Evolutionary conservation across 2,329 filamentous ascomycete species (phyloP).

Genomic region (Neurospora crassa): DNA sequence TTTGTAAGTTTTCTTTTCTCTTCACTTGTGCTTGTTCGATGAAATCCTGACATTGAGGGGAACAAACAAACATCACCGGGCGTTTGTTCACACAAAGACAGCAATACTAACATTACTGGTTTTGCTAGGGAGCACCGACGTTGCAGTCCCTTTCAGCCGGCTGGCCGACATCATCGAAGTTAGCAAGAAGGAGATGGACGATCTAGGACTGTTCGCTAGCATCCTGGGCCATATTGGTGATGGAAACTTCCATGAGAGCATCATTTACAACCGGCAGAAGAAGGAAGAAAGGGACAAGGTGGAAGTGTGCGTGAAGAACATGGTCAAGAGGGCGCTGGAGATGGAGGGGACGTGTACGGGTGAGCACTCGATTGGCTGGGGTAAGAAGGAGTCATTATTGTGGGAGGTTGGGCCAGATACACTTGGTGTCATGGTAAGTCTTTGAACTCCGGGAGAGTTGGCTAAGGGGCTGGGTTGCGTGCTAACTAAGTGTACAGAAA

Average conservation of each 20-base stretch:
- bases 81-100: neutral
- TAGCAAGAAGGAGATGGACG: conserved; percentile 82
- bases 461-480: too few relatives aligned
- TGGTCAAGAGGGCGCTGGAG: conserved; percentile 81
- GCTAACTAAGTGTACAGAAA: conserved; percentile 27
- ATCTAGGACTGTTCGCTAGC: conserved; percentile 76
- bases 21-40: neutral
- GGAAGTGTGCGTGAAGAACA: conserved; percentile 74
- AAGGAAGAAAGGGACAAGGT: conserved; percentile 64
- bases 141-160: conserved; percentile 69
- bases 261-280: conserved; percentile 71
- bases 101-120: conserved; percentile 9
- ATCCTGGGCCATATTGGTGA: conserved; percentile 87
- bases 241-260: conserved; percentile 89
- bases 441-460: neutral
- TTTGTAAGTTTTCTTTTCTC: conserved; percentile 45
- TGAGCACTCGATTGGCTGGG: conserved; percentile 77
- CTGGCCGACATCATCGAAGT: conserved; percentile 69
- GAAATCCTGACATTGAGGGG: neutral
- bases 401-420: conserved; percentile 75
- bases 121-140: conserved; percentile 62
- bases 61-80: neutral
- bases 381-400: conserved; percentile 72
- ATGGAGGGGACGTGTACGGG: conserved; percentile 94
- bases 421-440: conserved; percentile 60